These are phyloP conservation scores for Pythium aphanidermatum DNA, from an alignment of 352 stramenopile genomes.

Conservation along the genomic window DNA sequence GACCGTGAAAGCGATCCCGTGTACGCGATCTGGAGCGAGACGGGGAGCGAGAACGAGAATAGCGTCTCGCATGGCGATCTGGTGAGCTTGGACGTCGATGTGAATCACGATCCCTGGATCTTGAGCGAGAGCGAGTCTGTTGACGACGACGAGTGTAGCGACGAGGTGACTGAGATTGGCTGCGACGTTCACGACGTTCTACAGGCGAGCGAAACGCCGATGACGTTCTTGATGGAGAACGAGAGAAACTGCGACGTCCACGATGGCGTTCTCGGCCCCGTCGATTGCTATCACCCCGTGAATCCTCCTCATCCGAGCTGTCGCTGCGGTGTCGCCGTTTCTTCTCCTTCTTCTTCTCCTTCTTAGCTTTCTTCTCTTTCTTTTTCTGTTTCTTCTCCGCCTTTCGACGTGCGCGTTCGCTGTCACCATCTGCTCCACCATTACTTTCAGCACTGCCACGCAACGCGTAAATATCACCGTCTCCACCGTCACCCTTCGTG, in stretches of 20 bases:
- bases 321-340: slow-evolving; percentile 40
- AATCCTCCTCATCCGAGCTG: background rate
- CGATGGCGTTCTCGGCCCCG: background rate
- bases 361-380: slow-evolving; percentile 56
- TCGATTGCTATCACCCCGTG: background rate
- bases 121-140: slow-evolving; percentile 4
- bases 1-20: background rate
- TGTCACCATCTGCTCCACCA: slow-evolving; percentile 12
- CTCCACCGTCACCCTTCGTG: slow-evolving; percentile 27
- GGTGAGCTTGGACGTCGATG: background rate
- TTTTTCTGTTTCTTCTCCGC: slow-evolving; percentile 50
- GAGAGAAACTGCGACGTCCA: background rate
- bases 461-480: slow-evolving; percentile 59
- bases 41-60: background rate
- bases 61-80: slow-evolving; percentile 1
- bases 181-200: background rate
- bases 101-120: background rate
- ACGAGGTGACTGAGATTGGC: background rate
- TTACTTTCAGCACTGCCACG: slow-evolving; percentile 28
- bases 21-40: slow-evolving; percentile 1
- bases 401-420: slow-evolving; percentile 41
- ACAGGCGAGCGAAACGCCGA: too few species aligned
- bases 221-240: too few species aligned
- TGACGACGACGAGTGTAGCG: slow-evolving; percentile 2
- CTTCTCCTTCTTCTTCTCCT: slow-evolving; percentile 60